Evolutionary conservation across 257 asterid species (phyloP).

Genomic region (Handroanthus guayacan): DNA sequence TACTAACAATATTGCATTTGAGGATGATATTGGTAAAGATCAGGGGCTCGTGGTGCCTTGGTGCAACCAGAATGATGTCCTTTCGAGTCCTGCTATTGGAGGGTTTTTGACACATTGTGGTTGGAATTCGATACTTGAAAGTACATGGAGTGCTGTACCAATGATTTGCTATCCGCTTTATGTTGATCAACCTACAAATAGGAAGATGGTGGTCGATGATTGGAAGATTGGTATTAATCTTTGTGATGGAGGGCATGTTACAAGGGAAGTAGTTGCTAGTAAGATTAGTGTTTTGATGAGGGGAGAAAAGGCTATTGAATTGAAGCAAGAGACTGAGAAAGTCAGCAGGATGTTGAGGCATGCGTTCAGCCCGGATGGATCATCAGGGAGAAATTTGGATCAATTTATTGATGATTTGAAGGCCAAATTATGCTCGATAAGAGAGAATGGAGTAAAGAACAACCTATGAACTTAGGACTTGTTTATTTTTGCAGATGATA

Average conservation of each 20-base stretch:
- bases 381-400: neutral
- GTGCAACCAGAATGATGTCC: conserved; percentile 34
- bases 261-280: neutral
- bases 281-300: conserved; percentile 9
- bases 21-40: conserved; percentile 21
- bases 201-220: conserved; percentile 29
- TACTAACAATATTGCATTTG: conserved; percentile 7
- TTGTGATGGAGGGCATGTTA: neutral
- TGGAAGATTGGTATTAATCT: conserved; percentile 28
- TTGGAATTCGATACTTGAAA: conserved; percentile 25
- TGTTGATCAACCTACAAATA: conserved; percentile 28
- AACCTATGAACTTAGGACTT: too few relatives aligned
- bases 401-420: conserved; percentile 19
- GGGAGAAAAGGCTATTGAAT: neutral
- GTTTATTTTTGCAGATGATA: too few relatives aligned
- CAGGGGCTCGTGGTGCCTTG: conserved; percentile 39
- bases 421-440: neutral
- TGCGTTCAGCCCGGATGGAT: conserved; percentile 2
- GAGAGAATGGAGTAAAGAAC: neutral
- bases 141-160: conserved; percentile 31
- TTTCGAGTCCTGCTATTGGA: conserved; percentile 35
- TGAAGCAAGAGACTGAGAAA: conserved; percentile 14
- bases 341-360: conserved; percentile 3
- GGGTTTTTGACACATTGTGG: conserved; percentile 32
- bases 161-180: conserved; percentile 28